phyloP scores from a whole-genome alignment of 2,329 filamentous ascomycete genomes.

The Aspergillus pseudonomiae region DNA sequence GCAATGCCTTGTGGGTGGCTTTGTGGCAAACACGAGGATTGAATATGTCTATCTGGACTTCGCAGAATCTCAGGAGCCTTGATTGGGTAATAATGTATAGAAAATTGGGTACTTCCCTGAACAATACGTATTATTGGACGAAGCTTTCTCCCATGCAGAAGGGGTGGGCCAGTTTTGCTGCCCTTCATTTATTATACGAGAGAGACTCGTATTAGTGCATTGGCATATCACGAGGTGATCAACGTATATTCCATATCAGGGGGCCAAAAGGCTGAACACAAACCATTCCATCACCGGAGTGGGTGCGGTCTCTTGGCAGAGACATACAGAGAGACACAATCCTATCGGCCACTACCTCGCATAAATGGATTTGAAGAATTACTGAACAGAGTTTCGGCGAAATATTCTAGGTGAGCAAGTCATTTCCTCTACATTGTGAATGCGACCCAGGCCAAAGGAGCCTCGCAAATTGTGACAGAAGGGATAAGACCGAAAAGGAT shows the following conservation, averaged over 20 bases:
- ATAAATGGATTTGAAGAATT: background rate
- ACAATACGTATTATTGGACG: background rate
- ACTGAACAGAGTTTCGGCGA: accelerated
- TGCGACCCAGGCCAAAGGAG: background rate
- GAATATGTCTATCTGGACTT: background rate
- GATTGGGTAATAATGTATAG: background rate
- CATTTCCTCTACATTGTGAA: background rate
- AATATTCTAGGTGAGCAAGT: background rate
- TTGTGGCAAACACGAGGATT: background rate
- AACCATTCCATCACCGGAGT: background rate
- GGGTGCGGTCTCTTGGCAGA: background rate
- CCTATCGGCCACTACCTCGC: too few relatives aligned
- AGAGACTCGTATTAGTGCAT: background rate
- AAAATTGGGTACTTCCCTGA: background rate
- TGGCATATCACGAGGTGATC: background rate
- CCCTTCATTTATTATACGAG: background rate
- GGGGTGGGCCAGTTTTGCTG: background rate
- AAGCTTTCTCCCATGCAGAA: background rate
- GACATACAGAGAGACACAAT: background rate
- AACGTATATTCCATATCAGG: background rate
- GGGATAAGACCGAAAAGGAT: background rate
- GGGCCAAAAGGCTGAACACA: background rate
- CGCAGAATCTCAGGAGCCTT: background rate
- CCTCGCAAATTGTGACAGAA: background rate
- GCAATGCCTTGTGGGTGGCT: background rate